These are phyloP conservation scores for Asterochloris erici DNA, from an alignment of 139 green algal genomes.

Conservation along the genomic window DNA sequence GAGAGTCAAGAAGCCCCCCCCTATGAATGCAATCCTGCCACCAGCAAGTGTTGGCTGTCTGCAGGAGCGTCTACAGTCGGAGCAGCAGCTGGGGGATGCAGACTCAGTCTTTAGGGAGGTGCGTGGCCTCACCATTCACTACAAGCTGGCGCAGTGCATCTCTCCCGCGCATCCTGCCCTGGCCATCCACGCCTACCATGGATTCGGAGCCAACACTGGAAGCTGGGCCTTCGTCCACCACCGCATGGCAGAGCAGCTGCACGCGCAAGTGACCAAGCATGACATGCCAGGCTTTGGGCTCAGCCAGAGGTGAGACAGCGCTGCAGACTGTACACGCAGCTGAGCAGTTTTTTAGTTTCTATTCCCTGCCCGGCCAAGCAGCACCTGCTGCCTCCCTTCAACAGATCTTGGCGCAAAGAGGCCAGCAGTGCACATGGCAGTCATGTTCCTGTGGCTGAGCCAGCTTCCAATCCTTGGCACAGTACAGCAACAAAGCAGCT, in stretches of 20 bases:
- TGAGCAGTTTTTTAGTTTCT: background rate
- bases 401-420: too few relatives aligned
- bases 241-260: constrained; percentile 38
- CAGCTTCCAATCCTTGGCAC: too few relatives aligned
- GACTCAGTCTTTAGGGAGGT: constrained; percentile 55
- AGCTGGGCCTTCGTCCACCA: constrained; percentile 58
- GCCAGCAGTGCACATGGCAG: too few relatives aligned
- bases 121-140: constrained; percentile 44
- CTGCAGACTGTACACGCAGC: background rate
- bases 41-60: background rate
- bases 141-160: constrained; percentile 31
- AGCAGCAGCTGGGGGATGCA: constrained; percentile 43
- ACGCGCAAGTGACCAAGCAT: constrained; percentile 64
- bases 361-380: too few relatives aligned
- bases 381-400: too few relatives aligned
- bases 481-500: too few relatives aligned
- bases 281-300: constrained; percentile 88
- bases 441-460: too few relatives aligned
- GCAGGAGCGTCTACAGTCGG: constrained; percentile 36
- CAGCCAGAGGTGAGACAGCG: constrained; percentile 46
- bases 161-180: background rate
- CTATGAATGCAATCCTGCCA: too few relatives aligned
- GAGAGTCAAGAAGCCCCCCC: too few relatives aligned
- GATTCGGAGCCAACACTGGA: constrained; percentile 81
- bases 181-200: constrained; percentile 74